These are phyloP conservation scores for Aspergillus taichungensis DNA, from an alignment of 495 filamentous ascomycete species.

Conservation along the genomic window DNA sequence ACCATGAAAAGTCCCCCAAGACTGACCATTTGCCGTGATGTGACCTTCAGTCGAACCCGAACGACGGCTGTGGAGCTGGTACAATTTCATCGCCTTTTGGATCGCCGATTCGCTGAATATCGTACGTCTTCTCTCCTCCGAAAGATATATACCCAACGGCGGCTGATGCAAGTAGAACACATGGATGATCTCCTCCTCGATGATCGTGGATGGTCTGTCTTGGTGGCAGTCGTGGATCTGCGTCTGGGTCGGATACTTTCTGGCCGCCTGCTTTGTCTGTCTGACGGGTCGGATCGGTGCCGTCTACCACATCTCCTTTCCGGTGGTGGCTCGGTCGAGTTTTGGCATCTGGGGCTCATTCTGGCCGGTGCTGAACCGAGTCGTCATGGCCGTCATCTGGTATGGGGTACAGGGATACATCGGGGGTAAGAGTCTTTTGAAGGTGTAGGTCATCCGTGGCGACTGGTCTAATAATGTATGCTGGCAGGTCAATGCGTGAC, in stretches of 20 bases:
- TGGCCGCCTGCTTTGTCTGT: slow-evolving; percentile 67
- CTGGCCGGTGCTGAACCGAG: slow-evolving; percentile 88
- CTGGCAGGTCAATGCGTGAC: slow-evolving; percentile 60
- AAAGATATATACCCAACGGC: slow-evolving; percentile 7
- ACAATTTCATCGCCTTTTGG: slow-evolving; percentile 90
- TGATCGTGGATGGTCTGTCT: slow-evolving; percentile 68
- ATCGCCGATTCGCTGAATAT: slow-evolving; percentile 94
- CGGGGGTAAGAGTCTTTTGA: slow-evolving; percentile 43
- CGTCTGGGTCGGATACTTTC: slow-evolving; percentile 74
- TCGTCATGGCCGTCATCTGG: slow-evolving; percentile 68
- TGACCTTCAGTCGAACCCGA: slow-evolving; percentile 59
- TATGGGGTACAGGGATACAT: slow-evolving; percentile 86
- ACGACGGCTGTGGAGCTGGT: slow-evolving; percentile 76
- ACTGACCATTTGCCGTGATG: slow-evolving; percentile 10
- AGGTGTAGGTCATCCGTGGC: not conserved
- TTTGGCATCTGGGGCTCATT: slow-evolving; percentile 85
- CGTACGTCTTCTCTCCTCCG: slow-evolving; percentile 27
- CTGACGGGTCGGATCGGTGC: slow-evolving; percentile 79
- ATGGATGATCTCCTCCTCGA: slow-evolving; percentile 91
- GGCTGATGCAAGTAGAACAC: slow-evolving; percentile 52
- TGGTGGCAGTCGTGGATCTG: slow-evolving; percentile 98
- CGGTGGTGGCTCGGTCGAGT: slow-evolving; percentile 62
- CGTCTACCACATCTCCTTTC: slow-evolving; percentile 85
- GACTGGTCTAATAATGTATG: slow-evolving; percentile 5
- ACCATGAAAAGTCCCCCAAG: not conserved